phyloP scores from a whole-genome alignment of 306 rosid genomes.

The Trifolium pratense region DNA sequence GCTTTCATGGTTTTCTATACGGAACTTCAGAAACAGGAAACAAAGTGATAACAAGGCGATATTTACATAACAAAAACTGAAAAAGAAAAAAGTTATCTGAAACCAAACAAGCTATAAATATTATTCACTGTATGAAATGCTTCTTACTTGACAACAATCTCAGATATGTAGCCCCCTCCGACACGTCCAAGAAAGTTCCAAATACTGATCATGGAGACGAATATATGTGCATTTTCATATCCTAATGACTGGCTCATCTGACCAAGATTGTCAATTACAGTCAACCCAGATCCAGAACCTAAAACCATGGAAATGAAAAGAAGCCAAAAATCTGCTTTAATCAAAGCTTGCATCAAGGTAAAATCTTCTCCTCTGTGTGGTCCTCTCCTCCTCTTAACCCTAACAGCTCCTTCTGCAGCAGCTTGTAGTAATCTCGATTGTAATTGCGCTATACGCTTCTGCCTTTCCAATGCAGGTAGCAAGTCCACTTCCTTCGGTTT shows the following conservation, averaged over 20 bases:
- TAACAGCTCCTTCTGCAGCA: slow-evolving; percentile 85
- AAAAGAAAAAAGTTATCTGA: neutral
- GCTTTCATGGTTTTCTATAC: neutral
- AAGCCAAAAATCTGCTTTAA: slow-evolving; percentile 95
- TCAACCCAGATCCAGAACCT: slow-evolving; percentile 94
- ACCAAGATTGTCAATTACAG: slow-evolving; percentile 89
- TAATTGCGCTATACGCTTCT: slow-evolving; percentile 53
- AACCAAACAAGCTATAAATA: neutral
- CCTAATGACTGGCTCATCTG: slow-evolving; percentile 85
- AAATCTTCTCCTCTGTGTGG: slow-evolving; percentile 92
- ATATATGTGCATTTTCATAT: slow-evolving; percentile 67
- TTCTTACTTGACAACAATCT: slow-evolving; percentile 76
- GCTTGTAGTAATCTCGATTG: slow-evolving; percentile 57
- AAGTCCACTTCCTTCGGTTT: slow-evolving; percentile 57
- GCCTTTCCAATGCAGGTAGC: slow-evolving; percentile 56
- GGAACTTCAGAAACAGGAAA: neutral
- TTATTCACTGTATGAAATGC: slow-evolving; percentile 1
- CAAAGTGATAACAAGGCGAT: neutral
- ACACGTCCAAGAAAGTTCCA: slow-evolving; percentile 99
- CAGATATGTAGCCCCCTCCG: slow-evolving; percentile 92
- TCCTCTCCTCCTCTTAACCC: slow-evolving; percentile 82
- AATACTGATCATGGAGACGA: slow-evolving; percentile 88
- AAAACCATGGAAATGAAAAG: slow-evolving; percentile 76
- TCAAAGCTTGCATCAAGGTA: slow-evolving; percentile 85
- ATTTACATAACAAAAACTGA: neutral